phyloP scores from a whole-genome alignment of 345 rosid genomes.

The Hirschfeldia incana region DNA sequence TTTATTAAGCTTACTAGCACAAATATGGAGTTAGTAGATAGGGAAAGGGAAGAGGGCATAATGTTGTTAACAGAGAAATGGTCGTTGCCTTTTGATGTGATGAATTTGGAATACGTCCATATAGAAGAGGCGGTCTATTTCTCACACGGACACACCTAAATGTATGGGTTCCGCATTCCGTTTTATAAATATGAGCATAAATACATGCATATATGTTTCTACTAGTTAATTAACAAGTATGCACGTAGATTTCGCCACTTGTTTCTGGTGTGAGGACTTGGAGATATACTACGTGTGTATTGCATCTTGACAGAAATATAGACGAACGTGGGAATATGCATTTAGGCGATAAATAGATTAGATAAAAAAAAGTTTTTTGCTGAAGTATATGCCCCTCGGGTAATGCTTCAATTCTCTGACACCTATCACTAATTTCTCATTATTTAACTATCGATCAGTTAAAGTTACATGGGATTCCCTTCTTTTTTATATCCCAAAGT shows the following conservation, averaged over 20 bases:
- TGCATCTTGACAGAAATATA: not conserved
- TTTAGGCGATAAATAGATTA: no score
- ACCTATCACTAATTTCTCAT: no score
- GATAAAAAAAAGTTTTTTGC: not conserved
- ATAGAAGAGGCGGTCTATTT: constrained; percentile 21
- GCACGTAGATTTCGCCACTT: not conserved
- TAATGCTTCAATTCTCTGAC: not conserved
- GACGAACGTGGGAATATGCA: no score
- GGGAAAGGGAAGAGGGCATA: constrained; percentile 29
- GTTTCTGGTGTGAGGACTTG: not conserved
- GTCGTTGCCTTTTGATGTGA: no score
- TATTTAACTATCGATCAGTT: no score
- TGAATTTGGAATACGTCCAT: constrained; percentile 35
- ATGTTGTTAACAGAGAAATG: constrained; percentile 27
- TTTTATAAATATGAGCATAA: constrained; percentile 2
- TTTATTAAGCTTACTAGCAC: not conserved
- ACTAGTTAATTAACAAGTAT: not conserved
- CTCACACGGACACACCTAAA: constrained; percentile 35
- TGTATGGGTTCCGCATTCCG: constrained; percentile 37
- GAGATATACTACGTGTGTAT: not conserved
- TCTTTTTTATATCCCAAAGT: no score
- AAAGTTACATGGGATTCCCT: no score
- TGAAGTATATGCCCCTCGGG: not conserved
- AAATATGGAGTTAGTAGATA: constrained; percentile 33
- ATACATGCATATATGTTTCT: constrained; percentile 1